A percentile compares a stretch with the other conserved stretches of the same genome.
Evolutionary conservation across 139 green algal genomes (phyloP).

Genomic region (Coccomyxa sp.): DNA sequence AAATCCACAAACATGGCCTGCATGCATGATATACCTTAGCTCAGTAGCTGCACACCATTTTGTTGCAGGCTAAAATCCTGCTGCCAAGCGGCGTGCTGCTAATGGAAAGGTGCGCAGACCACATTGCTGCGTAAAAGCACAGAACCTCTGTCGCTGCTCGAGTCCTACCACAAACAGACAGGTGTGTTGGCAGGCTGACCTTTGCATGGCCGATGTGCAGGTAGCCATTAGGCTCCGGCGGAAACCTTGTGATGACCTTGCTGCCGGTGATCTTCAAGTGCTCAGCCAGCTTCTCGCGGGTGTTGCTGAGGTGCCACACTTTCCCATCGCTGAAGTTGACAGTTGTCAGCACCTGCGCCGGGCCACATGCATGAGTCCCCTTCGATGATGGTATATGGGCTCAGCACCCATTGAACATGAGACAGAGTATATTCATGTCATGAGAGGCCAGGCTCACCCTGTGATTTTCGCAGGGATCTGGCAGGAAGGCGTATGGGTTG

Average conservation of each 20-base stretch:
- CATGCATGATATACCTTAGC: no score
- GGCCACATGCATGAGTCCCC: conserved; percentile 15
- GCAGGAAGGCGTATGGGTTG: conserved; percentile 83
- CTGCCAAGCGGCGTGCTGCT: no score
- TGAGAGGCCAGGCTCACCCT: conserved; percentile 25
- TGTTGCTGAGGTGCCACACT: conserved; percentile 83
- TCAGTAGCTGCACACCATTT: no score
- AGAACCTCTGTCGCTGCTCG: not conserved
- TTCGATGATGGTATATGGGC: not conserved
- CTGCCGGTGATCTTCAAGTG: conserved; percentile 84
- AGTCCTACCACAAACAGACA: not conserved
- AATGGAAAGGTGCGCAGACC: not conserved
- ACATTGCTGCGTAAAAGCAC: not conserved
- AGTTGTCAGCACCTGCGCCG: conserved; percentile 50
- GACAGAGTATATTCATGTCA: not conserved
- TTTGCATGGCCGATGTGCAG: conserved; percentile 96
- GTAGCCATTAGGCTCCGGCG: conserved; percentile 94
- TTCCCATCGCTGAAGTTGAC: conserved; percentile 45
- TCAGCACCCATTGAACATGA: not conserved
- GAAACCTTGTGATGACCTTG: conserved; percentile 92
- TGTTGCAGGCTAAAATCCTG: no score
- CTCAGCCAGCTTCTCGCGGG: conserved; percentile 58
- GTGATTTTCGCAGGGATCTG: conserved; percentile 80
- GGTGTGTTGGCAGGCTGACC: conserved; percentile 39
- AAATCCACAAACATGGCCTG: conserved; percentile 98